Conservation (phyloP, 371 early-diverging fungal genomes). For the Mucor irregularis region DNA sequence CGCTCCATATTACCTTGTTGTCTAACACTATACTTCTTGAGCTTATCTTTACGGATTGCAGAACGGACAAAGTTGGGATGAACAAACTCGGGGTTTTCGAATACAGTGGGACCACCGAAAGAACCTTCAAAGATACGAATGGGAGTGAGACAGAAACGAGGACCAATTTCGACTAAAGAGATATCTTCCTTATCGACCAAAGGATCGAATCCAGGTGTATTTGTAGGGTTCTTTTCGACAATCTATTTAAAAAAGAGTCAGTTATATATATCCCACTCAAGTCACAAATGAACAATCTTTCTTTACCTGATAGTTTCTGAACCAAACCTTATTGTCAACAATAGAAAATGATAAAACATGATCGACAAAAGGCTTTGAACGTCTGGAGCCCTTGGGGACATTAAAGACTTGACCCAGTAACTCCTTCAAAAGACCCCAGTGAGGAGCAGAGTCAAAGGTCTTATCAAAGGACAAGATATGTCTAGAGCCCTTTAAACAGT, state of each 20-base stretch:
- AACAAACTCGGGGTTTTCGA: conserved; percentile 86
- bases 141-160: conserved; percentile 91
- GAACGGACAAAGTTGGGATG: conserved; percentile 72
- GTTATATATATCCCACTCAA: neutral
- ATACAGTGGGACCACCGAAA: conserved; percentile 91
- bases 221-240: conserved; percentile 55
- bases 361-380: conserved; percentile 95
- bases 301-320: conserved; percentile 92
- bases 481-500: conserved; percentile 95
- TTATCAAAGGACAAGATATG: conserved; percentile 93
- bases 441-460: conserved; percentile 83
- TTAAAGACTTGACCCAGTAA: conserved; percentile 89
- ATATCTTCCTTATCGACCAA: conserved; percentile 66
- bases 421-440: conserved; percentile 87
- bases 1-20: conserved; percentile 47
- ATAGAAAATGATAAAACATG: conserved; percentile 91
- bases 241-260: conserved; percentile 31
- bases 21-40: conserved; percentile 54
- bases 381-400: conserved; percentile 85
- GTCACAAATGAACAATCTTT: neutral
- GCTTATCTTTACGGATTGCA: conserved; percentile 52
- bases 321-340: conserved; percentile 91
- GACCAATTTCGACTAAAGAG: conserved; percentile 95
- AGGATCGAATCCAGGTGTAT: conserved; percentile 51
- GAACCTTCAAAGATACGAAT: conserved; percentile 94